Evolutionary conservation across 2,329 filamentous ascomycete genomes (phyloP).

Genomic region (Botrytis galanthina): DNA sequence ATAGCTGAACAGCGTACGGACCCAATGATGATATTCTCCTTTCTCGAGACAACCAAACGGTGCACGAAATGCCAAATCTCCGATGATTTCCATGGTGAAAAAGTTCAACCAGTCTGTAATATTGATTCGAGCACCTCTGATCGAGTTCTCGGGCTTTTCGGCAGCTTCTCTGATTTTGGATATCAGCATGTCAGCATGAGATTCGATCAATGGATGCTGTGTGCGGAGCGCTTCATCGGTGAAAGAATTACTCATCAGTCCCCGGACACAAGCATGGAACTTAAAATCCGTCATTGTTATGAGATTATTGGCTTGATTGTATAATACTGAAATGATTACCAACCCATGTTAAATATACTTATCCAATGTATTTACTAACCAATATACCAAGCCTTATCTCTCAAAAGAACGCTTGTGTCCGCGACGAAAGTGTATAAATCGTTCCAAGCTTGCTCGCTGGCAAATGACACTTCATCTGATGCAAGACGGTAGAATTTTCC

Average conservation of each 20-base stretch:
- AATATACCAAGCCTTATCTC: conserved; percentile 7
- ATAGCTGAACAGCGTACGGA: conserved; percentile 30
- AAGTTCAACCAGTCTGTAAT: conserved; percentile 40
- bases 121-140: conserved; percentile 16
- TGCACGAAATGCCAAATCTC: conserved; percentile 44
- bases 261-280: conserved; percentile 33
- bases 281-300: background rate
- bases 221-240: conserved; percentile 36
- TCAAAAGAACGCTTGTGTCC: background rate
- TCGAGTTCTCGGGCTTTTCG: conserved; percentile 2
- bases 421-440: background rate
- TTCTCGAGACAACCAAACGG: conserved; percentile 39
- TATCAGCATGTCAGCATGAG: conserved; percentile 20
- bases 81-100: conserved; percentile 41
- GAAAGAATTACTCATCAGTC: conserved; percentile 35
- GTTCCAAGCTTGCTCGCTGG: background rate
- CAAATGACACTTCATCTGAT: background rate
- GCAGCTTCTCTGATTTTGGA: background rate
- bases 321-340: background rate
- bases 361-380: background rate
- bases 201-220: conserved; percentile 32
- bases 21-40: conserved; percentile 34
- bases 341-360: background rate
- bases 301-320: background rate
- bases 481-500: background rate